Conservation (phyloP, 129 eudicot genomes). For the Flaveria bidentis region DNA sequence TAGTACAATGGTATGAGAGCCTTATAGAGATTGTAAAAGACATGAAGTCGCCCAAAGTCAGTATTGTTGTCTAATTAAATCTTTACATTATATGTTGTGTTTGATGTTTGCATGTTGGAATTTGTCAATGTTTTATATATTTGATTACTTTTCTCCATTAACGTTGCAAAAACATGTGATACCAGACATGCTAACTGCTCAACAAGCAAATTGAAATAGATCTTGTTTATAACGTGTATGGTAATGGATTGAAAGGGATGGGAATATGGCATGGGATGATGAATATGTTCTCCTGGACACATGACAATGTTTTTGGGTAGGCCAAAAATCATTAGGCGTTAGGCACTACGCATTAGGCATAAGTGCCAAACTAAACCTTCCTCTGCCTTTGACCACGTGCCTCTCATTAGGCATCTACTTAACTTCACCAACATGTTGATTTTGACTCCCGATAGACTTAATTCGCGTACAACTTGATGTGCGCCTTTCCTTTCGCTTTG, state of each 20-base stretch:
- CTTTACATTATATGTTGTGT: not conserved
- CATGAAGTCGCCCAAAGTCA: not conserved
- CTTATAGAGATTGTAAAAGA: slow-evolving; percentile 22
- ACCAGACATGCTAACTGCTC: too few relatives aligned
- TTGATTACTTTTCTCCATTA: not conserved
- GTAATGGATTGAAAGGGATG: not conserved
- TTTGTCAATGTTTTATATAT: not conserved
- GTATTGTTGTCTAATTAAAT: not conserved
- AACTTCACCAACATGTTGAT: not conserved
- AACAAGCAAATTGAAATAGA: too few relatives aligned
- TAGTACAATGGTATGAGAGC: not conserved
- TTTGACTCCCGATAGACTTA: not conserved
- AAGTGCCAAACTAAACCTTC: slow-evolving; percentile 26
- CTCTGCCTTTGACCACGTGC: slow-evolving; percentile 20
- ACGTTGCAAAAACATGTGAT: too few relatives aligned
- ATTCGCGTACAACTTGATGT: not conserved
- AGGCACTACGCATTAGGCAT: slow-evolving; percentile 24
- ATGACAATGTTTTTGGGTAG: slow-evolving; percentile 32
- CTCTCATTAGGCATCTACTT: not conserved
- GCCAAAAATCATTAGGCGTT: slow-evolving; percentile 25
- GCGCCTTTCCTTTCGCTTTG: too few relatives aligned
- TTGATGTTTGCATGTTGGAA: not conserved
- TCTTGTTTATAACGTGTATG: not conserved
- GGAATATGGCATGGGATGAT: not conserved
- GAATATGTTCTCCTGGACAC: slow-evolving; percentile 22